Percentiles rank a stretch among this genome's conserved stretches.
phyloP scores from a whole-genome alignment of 1,139 yeast genomes.

The Yamadazyma diospyri region DNA sequence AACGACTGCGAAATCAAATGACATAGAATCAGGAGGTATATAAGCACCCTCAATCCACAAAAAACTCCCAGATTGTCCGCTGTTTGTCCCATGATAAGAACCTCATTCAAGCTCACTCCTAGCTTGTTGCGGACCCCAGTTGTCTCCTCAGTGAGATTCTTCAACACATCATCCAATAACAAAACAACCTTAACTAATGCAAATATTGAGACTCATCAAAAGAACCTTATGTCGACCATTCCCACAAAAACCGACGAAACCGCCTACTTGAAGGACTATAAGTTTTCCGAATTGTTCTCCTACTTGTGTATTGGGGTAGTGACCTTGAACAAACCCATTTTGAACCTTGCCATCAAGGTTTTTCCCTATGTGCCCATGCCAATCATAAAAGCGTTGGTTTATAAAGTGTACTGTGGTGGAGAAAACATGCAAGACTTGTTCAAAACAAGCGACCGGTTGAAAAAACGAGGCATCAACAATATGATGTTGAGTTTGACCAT shows the following conservation, averaged over 20 bases:
- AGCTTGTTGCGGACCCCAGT: too few relatives aligned
- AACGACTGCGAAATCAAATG: neutral
- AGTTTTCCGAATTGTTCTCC: conserved; percentile 48
- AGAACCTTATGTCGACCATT: too few relatives aligned
- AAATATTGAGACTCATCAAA: neutral
- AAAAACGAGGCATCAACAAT: conserved; percentile 76
- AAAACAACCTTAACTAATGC: conserved; percentile 6
- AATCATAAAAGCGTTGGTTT: conserved; percentile 67
- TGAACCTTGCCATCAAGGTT: conserved; percentile 57
- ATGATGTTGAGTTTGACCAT: conserved; percentile 94
- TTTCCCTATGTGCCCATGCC: conserved; percentile 76
- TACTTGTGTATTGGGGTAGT: conserved; percentile 65
- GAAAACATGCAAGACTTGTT: conserved; percentile 69
- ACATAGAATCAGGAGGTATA: too few relatives aligned
- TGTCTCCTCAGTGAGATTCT: too few relatives aligned
- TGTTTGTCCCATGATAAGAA: too few relatives aligned
- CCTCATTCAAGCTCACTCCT: too few relatives aligned
- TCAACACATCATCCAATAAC: conserved; percentile 7
- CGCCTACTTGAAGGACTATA: conserved; percentile 31
- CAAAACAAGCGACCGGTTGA: conserved; percentile 63
- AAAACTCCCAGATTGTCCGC: too few relatives aligned
- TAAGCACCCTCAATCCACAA: too few relatives aligned
- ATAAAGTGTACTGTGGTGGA: conserved; percentile 89
- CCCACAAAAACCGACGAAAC: conserved; percentile 12
- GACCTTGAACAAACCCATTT: conserved; percentile 59